phyloP scores from a whole-genome alignment of 2,329 filamentous ascomycete species.

The Cladophialophora carrionii region DNA sequence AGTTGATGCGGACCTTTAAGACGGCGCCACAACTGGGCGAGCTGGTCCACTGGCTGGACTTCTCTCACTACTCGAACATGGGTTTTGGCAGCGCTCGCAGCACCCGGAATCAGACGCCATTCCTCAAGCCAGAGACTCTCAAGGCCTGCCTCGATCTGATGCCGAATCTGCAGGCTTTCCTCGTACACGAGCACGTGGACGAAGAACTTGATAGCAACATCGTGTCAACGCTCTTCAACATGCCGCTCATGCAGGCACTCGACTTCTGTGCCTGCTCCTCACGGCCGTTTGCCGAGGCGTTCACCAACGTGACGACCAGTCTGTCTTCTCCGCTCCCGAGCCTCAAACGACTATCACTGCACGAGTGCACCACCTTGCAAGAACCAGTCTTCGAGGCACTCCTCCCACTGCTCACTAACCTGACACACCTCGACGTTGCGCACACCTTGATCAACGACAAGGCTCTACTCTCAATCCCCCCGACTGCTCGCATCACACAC shows the following conservation, averaged over 20 bases:
- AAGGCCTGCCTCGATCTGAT: slow-evolving; percentile 71
- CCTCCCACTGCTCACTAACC: slow-evolving; percentile 67
- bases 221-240: slow-evolving; percentile 69
- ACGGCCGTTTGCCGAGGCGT: slow-evolving; percentile 66
- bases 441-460: slow-evolving; percentile 75
- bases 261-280: slow-evolving; percentile 80
- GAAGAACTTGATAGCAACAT: slow-evolving; percentile 72
- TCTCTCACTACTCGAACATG: slow-evolving; percentile 82
- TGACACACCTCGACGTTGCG: slow-evolving; percentile 79
- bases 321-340: slow-evolving; percentile 55
- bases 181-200: slow-evolving; percentile 80
- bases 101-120: slow-evolving; percentile 73
- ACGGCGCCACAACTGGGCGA: slow-evolving; percentile 70
- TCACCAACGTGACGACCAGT: slow-evolving; percentile 58
- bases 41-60: slow-evolving; percentile 77
- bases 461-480: slow-evolving; percentile 70
- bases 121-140: slow-evolving; percentile 74
- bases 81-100: slow-evolving; percentile 74
- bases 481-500: slow-evolving; percentile 73
- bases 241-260: slow-evolving; percentile 67
- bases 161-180: slow-evolving; percentile 74
- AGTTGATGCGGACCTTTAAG: slow-evolving; percentile 72
- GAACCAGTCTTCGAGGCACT: slow-evolving; percentile 68
- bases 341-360: slow-evolving; percentile 71
- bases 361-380: slow-evolving; percentile 75